These are phyloP conservation scores for Spergularia marina DNA, from an alignment of 148 eudicot genomes.

Conservation along the genomic window DNA sequence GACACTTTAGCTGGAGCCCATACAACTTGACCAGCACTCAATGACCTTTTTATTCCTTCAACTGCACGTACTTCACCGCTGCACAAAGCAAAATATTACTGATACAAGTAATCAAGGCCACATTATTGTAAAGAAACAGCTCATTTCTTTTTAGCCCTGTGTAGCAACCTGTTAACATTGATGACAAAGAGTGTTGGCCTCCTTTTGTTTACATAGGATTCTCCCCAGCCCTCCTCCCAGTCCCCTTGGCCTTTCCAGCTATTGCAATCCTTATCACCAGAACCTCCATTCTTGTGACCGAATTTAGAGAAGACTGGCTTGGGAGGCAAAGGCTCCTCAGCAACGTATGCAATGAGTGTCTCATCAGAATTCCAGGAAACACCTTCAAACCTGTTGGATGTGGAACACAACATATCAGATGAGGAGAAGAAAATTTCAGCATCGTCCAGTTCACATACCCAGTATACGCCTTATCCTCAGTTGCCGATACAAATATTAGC, in stretches of 20 bases:
- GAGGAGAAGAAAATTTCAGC: not conserved
- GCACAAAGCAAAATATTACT: constrained; percentile 21
- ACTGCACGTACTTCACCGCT: constrained; percentile 84
- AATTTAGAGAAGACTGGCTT: constrained; percentile 57
- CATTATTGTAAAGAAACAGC: not conserved
- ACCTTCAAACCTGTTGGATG: constrained; percentile 77
- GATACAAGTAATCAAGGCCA: not conserved
- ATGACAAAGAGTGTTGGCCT: constrained; percentile 81
- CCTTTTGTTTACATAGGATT: constrained; percentile 78
- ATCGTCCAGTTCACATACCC: not conserved
- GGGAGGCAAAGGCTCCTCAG: constrained; percentile 74
- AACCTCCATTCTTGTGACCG: constrained; percentile 60
- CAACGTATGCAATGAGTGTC: constrained; percentile 82
- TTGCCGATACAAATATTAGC: not conserved
- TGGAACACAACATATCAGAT: not conserved
- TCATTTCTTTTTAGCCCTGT: not conserved
- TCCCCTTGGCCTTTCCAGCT: constrained; percentile 94
- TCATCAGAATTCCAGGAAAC: constrained; percentile 88
- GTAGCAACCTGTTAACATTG: constrained; percentile 51
- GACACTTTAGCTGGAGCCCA: constrained; percentile 70
- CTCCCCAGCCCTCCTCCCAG: constrained; percentile 94
- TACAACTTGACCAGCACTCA: constrained; percentile 85
- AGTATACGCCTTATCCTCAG: not conserved
- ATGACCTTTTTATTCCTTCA: constrained; percentile 52
- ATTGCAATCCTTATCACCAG: constrained; percentile 60